phyloP scores from a whole-genome alignment of 352 stramenopile species.

The Pythium phragmiticola region DNA sequence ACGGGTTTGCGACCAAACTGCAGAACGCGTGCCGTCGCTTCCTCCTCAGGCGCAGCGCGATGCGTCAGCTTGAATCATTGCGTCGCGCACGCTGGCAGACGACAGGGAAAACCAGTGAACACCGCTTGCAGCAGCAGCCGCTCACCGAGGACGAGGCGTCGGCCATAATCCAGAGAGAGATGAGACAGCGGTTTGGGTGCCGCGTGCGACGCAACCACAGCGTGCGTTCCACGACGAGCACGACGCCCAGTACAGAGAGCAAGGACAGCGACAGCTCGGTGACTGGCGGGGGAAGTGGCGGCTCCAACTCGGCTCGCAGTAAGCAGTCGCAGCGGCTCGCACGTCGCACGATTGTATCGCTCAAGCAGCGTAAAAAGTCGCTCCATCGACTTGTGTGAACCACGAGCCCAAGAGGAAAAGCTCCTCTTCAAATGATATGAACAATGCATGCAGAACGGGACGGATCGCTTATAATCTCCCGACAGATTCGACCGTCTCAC shows the following conservation, averaged over 20 bases:
- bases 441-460: background rate
- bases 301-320: conserved; percentile 26
- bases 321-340: conserved; percentile 38
- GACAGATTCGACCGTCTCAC: background rate
- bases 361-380: conserved; percentile 40
- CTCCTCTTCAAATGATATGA: background rate
- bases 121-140: conserved; percentile 22
- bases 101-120: background rate
- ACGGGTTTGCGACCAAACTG: conserved; percentile 42
- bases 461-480: too few relatives aligned
- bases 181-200: conserved; percentile 35
- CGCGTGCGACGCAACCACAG: conserved; percentile 40
- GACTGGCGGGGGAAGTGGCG: conserved; percentile 19
- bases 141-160: conserved; percentile 33
- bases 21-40: conserved; percentile 37
- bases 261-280: conserved; percentile 23
- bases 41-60: conserved; percentile 31
- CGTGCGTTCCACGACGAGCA: conserved; percentile 29
- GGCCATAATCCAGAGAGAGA: conserved; percentile 45
- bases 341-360: conserved; percentile 17
- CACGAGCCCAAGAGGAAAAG: background rate
- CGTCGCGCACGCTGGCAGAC: conserved; percentile 4
- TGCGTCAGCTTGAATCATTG: conserved; percentile 27
- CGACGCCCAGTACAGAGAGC: conserved; percentile 27
- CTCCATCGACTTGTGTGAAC: conserved; percentile 27